Percentiles rank a stretch among this genome's conserved stretches.
Conservation (phyloP, 495 filamentous ascomycete species). For the Amorphotheca resinae region DNA sequence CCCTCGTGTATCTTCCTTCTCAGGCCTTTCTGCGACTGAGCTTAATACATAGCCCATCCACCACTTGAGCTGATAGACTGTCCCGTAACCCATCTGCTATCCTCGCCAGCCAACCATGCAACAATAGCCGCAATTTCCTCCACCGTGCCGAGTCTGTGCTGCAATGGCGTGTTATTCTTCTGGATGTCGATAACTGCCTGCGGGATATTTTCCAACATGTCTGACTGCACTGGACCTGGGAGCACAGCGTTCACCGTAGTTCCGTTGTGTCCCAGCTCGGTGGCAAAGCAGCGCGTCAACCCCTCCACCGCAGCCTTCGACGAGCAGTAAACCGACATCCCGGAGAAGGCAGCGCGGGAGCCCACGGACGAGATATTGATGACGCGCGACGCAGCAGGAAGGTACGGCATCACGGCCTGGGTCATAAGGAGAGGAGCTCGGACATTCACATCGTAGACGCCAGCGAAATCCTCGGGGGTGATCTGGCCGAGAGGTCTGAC, state of each 20-base stretch:
- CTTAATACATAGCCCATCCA: slow-evolving; percentile 24
- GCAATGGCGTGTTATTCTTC: slow-evolving; percentile 30
- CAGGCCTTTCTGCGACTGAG: too few relatives aligned
- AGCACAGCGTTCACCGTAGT: slow-evolving; percentile 52
- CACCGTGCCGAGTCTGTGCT: slow-evolving; percentile 40
- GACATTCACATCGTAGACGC: slow-evolving; percentile 43
- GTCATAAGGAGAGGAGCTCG: slow-evolving; percentile 53
- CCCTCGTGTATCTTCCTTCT: too few relatives aligned
- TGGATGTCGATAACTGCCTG: slow-evolving; percentile 28
- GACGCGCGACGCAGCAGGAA: background rate
- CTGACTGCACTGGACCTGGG: slow-evolving; percentile 50
- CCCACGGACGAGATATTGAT: slow-evolving; percentile 10
- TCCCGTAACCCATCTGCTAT: slow-evolving; percentile 49
- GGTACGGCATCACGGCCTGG: slow-evolving; percentile 23
- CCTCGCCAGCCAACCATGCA: slow-evolving; percentile 36
- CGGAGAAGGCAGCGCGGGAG: background rate
- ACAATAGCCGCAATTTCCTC: slow-evolving; percentile 49
- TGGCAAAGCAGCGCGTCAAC: slow-evolving; percentile 47
- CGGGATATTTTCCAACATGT: slow-evolving; percentile 30
- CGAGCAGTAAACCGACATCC: slow-evolving; percentile 30
- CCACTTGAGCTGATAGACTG: slow-evolving; percentile 48
- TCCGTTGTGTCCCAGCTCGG: slow-evolving; percentile 46
- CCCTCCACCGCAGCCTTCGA: slow-evolving; percentile 60
- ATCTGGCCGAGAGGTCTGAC: slow-evolving; percentile 40
- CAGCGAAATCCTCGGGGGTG: slow-evolving; percentile 46